Percentiles rank a stretch among this genome's conserved stretches.
Evolutionary conservation across 129 eudicot genomes (phyloP).

Genomic region (Glebionis coronaria): DNA sequence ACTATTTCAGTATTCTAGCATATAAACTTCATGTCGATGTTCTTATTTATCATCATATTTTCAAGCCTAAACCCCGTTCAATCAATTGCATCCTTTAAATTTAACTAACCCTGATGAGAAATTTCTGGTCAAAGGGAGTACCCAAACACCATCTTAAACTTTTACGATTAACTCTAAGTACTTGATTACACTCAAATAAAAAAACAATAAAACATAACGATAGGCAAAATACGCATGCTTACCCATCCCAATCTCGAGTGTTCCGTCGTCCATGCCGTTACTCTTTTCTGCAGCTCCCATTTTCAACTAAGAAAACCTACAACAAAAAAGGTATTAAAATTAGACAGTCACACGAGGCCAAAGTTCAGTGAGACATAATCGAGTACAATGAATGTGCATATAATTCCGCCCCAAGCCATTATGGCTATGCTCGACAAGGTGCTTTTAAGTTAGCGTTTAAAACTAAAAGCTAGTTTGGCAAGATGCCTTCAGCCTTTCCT

Average conservation of each 20-base stretch:
- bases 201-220: neutral
- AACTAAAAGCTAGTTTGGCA: no score
- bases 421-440: no score
- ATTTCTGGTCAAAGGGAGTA: neutral
- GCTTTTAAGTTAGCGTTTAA: neutral
- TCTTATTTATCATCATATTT: conserved; percentile 3
- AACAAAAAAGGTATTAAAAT: neutral
- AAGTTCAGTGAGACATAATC: neutral
- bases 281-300: conserved; percentile 65
- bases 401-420: neutral
- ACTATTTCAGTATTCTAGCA: neutral
- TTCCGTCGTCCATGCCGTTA: conserved; percentile 69
- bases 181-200: neutral
- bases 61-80: neutral
- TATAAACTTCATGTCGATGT: neutral
- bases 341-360: neutral
- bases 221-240: conserved; percentile 23
- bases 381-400: neutral
- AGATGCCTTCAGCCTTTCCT: no score
- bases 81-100: neutral
- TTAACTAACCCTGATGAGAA: neutral
- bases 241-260: conserved; percentile 93
- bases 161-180: neutral
- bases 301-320: conserved; percentile 20
- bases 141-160: neutral